Evolutionary conservation across 441 rosid genomes (phyloP), one percentile per base, ranked within the genome.

Genomic region (Croton laevigatus): DNA sequence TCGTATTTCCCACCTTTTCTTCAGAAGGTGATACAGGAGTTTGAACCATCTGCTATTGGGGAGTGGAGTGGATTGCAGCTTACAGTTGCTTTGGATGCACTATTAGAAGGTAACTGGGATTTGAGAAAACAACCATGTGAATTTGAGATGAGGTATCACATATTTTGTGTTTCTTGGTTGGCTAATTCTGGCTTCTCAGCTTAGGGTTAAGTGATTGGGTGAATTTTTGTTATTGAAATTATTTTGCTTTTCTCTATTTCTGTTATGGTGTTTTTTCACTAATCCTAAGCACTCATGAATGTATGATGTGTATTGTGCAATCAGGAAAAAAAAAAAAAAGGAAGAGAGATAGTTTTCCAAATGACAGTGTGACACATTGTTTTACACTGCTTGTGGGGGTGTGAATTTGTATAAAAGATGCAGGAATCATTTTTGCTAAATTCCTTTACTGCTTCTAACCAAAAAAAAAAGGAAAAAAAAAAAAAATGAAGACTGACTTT

Each of bases 1-100:
- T 83, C 89, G 54, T 71, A 80, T 68, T 94, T 94, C 66, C 84
- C 78, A 23, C 74, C 76, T 66, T 90, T 78, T 77, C 89, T 94
- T 74, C 85, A 80, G 73, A 86, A 80, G 80, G 76, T 86, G 59
- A 57, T 82, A 49, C 89, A 84, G 23, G 90, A 88, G 72, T 80
- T 81, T 34, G 81, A 79, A 65, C 75, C 75, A 10, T 69, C 73
- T 3, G 64, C 66, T 17, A 23, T 34, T 10, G 88, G 53, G 66
- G 92, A 85, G 58, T 62, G 66, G 34, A 76, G 65, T n/a, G 83
- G 73, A 61, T 67, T 91, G 83, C 91, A 89, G 16, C 94, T 94
- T 69, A 83, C 90, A 3, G 68, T 79, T 74, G 82, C 93, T 65
- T 79, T 94, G 78, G 86, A 89, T 71, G 38, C 77, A 78, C 78